These are phyloP conservation scores for Ophiostoma sp. DNA, from an alignment of 2,329 filamentous ascomycete genomes.

Conservation along the genomic window DNA sequence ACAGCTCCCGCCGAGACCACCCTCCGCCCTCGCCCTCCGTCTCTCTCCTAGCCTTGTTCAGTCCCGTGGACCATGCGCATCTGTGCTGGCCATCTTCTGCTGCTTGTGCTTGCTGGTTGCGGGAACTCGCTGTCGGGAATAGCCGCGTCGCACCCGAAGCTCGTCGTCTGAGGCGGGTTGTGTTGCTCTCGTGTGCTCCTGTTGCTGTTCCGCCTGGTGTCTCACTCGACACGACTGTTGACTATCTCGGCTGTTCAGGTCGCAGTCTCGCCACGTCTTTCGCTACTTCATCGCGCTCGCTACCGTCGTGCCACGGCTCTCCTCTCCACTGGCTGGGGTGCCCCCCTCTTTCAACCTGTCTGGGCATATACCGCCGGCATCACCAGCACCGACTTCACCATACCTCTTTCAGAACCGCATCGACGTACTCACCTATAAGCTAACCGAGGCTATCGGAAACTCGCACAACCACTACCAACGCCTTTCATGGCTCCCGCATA, in stretches of 20 bases:
- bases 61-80: slow-evolving; percentile 7
- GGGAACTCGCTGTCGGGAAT: slow-evolving; percentile 20
- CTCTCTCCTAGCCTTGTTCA: too few relatives aligned
- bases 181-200: background rate
- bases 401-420: background rate
- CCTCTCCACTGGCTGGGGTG: background rate
- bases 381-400: background rate
- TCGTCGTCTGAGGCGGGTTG: slow-evolving; percentile 6
- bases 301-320: background rate
- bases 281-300: too few relatives aligned
- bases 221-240: background rate
- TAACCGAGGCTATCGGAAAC: background rate
- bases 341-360: background rate
- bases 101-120: slow-evolving; percentile 13
- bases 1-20: background rate
- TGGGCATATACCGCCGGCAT: background rate
- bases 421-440: background rate
- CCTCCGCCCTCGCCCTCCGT: background rate
- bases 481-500: slow-evolving; percentile 11
- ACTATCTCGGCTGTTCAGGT: background rate
- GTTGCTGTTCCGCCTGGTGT: background rate
- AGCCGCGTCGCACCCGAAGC: slow-evolving; percentile 19
- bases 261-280: background rate
- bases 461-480: too few relatives aligned
- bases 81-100: background rate